phyloP scores from a whole-genome alignment of 148 eudicot genomes.

The Cornus suecica region DNA sequence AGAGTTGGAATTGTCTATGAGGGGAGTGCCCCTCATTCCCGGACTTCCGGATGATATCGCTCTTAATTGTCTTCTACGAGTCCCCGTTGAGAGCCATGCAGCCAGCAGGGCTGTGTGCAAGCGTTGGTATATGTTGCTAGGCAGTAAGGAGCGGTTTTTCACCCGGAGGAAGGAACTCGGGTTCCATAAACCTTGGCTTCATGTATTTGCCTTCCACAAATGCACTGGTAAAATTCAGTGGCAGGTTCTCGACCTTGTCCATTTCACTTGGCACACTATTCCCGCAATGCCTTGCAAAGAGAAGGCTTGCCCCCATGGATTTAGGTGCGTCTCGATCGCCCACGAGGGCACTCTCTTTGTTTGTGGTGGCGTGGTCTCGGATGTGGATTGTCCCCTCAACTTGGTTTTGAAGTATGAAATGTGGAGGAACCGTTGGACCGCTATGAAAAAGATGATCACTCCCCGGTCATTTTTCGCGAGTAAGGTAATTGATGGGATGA shows the following conservation, averaged over 20 bases:
- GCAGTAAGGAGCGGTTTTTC: conserved; percentile 68
- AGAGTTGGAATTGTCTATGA: conserved; percentile 47
- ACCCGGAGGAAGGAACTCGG: conserved; percentile 63
- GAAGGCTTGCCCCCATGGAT: conserved; percentile 73
- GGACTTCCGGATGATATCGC: conserved; percentile 93
- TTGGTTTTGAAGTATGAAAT: conserved; percentile 79
- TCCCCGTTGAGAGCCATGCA: conserved; percentile 59
- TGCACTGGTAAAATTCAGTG: conserved; percentile 80
- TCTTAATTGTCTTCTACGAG: conserved; percentile 71
- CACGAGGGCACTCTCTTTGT: conserved; percentile 65
- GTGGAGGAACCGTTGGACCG: conserved; percentile 74
- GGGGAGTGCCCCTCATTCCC: conserved; percentile 67
- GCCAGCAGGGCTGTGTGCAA: conserved; percentile 60
- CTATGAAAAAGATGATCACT: conserved; percentile 75
- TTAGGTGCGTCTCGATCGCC: conserved; percentile 68
- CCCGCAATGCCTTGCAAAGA: conserved; percentile 84
- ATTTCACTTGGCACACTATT: conserved; percentile 77
- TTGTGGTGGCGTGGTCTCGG: conserved; percentile 79
- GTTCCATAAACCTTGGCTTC: conserved; percentile 76
- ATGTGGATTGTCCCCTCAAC: conserved; percentile 81
- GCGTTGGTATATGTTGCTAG: conserved; percentile 67
- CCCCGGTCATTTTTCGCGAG: conserved; percentile 84
- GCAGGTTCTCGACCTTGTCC: conserved; percentile 67
- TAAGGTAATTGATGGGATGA: conserved; percentile 74
- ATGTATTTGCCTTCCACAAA: conserved; percentile 66